Percentiles rank a stretch among this genome's conserved stretches.
Evolutionary conservation across 106 monocot genomes (phyloP).

Genomic region (Triglochin maritima): DNA sequence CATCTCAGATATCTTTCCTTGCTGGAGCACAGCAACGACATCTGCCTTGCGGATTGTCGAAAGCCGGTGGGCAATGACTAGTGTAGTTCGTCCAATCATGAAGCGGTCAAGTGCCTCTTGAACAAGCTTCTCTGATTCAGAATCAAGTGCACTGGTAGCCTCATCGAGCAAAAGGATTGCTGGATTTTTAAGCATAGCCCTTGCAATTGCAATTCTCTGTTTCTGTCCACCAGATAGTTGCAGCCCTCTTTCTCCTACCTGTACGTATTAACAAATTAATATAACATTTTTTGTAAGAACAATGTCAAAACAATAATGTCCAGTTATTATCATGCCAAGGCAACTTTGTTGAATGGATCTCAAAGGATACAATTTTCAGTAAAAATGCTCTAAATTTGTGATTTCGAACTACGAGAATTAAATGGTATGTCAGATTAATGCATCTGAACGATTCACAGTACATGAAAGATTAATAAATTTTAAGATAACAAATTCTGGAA

Average conservation of each 20-base stretch:
- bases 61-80: conserved; percentile 93
- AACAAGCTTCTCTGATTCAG: conserved; percentile 92
- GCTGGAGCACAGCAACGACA: conserved; percentile 67
- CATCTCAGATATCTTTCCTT: conserved; percentile 56
- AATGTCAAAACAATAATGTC: too few species aligned
- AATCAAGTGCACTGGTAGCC: conserved; percentile 93
- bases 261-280: neutral
- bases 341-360: too few species aligned
- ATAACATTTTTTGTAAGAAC: neutral
- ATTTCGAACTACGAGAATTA: too few species aligned
- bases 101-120: conserved; percentile 96
- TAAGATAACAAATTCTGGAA: too few species aligned
- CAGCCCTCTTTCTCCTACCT: conserved; percentile 90
- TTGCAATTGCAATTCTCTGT: conserved; percentile 93
- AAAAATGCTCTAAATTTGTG: too few species aligned
- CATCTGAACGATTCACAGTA: too few species aligned
- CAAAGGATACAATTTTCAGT: too few species aligned
- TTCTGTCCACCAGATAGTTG: conserved; percentile 98
- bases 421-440: too few species aligned
- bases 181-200: conserved; percentile 96
- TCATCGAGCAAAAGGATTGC: conserved; percentile 91
- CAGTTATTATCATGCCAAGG: too few species aligned
- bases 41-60: conserved; percentile 93
- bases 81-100: conserved; percentile 96
- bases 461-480: too few species aligned